Evolutionary conservation across 1,284 basidiomycete species (phyloP), one percentile per base, ranked within the genome.

Genomic region (Cerioporus squamosus): DNA sequence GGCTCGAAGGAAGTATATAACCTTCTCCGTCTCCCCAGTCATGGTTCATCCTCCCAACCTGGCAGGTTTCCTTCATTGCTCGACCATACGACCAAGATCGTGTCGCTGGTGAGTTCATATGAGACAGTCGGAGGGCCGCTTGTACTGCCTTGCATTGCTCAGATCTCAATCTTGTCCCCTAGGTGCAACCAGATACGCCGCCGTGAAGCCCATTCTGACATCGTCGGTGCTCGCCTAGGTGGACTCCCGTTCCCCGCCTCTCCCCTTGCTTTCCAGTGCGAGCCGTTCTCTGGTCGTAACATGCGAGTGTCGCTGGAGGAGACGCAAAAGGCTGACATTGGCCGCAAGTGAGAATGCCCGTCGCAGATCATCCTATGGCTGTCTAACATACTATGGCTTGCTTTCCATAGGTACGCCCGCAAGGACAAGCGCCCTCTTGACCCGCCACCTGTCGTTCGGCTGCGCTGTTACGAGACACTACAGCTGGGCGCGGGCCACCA

Each of bases 361-460:
- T 36, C 10, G 33, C 33, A 36, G 9, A 36, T 36, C 2, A 10
- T 36, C 6, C 10, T 4, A 36, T 3, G 1, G 8, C 33, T 10
- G 3, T 29, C 18, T 33, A 43, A 20, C 39, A 26, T n/a, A 3
- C 20, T 20, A 24, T 22, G 20, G 12, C 40, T 36, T n/a, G 4
- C 50, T 15, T 18, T 8, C 48, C n/a, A n/a, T n/a, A 79, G 77
- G 60, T 79, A 76, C 31, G 64, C 58, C 0, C 72, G 72, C 54
- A 73, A 76, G 29, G 77, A 79, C 60, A 70, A 76, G n/a, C 66
- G 77, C 20, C 76, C 77, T 2, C 69, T 77, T 24, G 77, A 79
- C 55, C 78, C 78, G 1, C 78, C 78, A 0, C 78, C 78, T 2
- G 77, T 79, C 38, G 74, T 77, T 1, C 66, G 68, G 29, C 65